Evolutionary conservation across 2,329 filamentous ascomycete genomes (phyloP).

Genomic region (Phialemonium atrogriseum): DNA sequence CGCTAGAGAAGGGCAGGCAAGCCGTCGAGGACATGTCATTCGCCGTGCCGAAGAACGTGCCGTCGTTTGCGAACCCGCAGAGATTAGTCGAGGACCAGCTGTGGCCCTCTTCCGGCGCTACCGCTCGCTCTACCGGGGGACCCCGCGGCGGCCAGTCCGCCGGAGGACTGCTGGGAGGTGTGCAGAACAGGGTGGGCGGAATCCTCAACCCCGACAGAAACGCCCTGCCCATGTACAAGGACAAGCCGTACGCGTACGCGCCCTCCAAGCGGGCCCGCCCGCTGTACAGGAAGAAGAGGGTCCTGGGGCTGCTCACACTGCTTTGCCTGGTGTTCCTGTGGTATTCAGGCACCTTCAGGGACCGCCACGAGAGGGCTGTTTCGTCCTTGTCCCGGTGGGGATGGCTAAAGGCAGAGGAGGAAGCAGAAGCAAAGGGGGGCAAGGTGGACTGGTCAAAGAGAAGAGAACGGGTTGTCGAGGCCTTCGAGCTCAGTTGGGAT

Average conservation of each 20-base stretch:
- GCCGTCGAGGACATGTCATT: constrained; percentile 50
- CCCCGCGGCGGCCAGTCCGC: too few species aligned
- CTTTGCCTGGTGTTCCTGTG: constrained; percentile 56
- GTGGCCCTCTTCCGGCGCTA: constrained; percentile 49
- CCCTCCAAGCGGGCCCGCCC: constrained; percentile 49
- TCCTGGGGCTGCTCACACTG: constrained; percentile 42
- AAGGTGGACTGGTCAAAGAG: constrained; percentile 67
- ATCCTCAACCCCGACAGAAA: constrained; percentile 50
- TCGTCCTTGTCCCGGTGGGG: constrained; percentile 37
- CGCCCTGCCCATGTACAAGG: constrained; percentile 92
- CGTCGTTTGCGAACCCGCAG: constrained; percentile 57
- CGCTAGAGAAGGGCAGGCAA: constrained; percentile 32
- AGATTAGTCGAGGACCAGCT: constrained; percentile 56
- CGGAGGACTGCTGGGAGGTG: constrained; percentile 36
- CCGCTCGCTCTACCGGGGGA: constrained; percentile 23
- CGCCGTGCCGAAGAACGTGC: constrained; percentile 59
- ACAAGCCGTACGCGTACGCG: constrained; percentile 80
- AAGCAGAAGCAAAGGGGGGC: constrained; percentile 25
- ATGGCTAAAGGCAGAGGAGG: constrained; percentile 48
- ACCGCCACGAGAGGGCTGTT: constrained; percentile 24
- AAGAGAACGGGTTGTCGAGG: constrained; percentile 75
- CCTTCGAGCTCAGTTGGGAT: constrained; percentile 87
- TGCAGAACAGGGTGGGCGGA: constrained; percentile 54
- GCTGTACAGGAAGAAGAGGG: constrained; percentile 56
- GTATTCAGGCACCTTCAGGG: constrained; percentile 55